A percentile compares a stretch with the other conserved stretches of the same genome.
Evolutionary conservation across 306 rosid species (phyloP).

Genomic region (Gleditsia sinensis): DNA sequence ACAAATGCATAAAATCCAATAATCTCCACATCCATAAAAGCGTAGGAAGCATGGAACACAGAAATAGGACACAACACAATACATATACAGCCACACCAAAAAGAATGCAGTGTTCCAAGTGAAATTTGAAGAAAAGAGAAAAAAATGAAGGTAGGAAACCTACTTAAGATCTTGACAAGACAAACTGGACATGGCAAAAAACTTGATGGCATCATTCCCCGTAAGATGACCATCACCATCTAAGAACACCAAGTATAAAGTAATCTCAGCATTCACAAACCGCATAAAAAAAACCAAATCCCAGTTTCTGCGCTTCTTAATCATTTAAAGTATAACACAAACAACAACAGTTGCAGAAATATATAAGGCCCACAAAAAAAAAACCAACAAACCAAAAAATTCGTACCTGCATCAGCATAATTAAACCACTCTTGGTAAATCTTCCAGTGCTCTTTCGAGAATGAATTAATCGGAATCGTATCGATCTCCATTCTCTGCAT

Average conservation of each 20-base stretch:
- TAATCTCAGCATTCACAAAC: conserved; percentile 3
- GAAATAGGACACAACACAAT: too few relatives aligned
- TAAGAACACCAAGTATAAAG: conserved; percentile 29
- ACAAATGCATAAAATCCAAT: neutral
- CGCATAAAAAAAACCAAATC: conserved; percentile 4
- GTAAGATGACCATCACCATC: conserved; percentile 92
- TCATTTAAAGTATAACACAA: neutral
- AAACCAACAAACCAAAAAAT: too few relatives aligned
- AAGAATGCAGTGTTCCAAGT: too few relatives aligned
- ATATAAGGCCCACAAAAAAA: too few relatives aligned
- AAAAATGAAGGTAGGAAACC: conserved; percentile 45
- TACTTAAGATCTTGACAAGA: conserved; percentile 83
- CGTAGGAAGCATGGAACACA: too few relatives aligned
- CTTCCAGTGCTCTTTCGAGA: conserved; percentile 60
- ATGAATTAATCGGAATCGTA: conserved; percentile 46
- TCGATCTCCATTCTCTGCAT: conserved; percentile 61
- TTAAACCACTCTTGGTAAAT: conserved; percentile 81
- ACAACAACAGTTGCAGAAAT: too few relatives aligned
- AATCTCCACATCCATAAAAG: too few relatives aligned
- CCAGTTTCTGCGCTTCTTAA: neutral
- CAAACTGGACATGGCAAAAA: conserved; percentile 74
- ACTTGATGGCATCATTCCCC: conserved; percentile 77
- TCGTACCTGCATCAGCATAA: conserved; percentile 78
- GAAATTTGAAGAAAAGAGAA: neutral
- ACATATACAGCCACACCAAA: too few relatives aligned